These are phyloP conservation scores for Pseudogymnoascus sp. DNA, from an alignment of 2,329 filamentous ascomycete genomes.

Conservation along the genomic window DNA sequence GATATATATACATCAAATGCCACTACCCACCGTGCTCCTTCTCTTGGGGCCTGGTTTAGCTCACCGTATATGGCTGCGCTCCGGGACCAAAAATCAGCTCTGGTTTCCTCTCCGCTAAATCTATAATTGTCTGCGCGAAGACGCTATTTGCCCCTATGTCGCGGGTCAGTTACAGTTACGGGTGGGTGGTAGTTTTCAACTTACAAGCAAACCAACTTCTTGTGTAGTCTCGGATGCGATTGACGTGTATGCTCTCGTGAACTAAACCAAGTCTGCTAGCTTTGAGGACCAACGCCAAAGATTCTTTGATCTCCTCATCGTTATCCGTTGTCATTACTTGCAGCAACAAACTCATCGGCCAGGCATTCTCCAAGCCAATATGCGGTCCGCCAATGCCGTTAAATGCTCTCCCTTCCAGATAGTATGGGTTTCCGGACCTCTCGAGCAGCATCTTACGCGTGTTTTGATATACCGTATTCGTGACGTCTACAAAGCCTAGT, in stretches of 20 bases:
- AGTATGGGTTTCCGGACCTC: conserved; percentile 68
- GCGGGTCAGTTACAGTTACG: background rate
- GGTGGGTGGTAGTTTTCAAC: conserved; percentile 17
- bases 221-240: conserved; percentile 62
- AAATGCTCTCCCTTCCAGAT: conserved; percentile 67
- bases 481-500: conserved; percentile 62
- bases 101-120: conserved; percentile 82
- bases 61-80: conserved; percentile 47
- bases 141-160: conserved; percentile 78
- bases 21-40: background rate
- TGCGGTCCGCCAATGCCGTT: conserved; percentile 81
- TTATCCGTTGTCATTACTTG: conserved; percentile 84
- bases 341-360: conserved; percentile 92
- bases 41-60: background rate
- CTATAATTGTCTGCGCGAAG: conserved; percentile 85
- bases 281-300: conserved; percentile 66
- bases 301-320: conserved; percentile 71
- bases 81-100: conserved; percentile 72
- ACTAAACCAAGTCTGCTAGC: conserved; percentile 73
- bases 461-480: conserved; percentile 73
- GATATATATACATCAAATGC: background rate
- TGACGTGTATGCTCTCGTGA: conserved; percentile 88
- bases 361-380: conserved; percentile 82
- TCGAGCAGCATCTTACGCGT: conserved; percentile 62
- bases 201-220: conserved; percentile 85